Conservation (phyloP, 805 yeast genomes). For the Wickerhamomyces bisporus region DNA sequence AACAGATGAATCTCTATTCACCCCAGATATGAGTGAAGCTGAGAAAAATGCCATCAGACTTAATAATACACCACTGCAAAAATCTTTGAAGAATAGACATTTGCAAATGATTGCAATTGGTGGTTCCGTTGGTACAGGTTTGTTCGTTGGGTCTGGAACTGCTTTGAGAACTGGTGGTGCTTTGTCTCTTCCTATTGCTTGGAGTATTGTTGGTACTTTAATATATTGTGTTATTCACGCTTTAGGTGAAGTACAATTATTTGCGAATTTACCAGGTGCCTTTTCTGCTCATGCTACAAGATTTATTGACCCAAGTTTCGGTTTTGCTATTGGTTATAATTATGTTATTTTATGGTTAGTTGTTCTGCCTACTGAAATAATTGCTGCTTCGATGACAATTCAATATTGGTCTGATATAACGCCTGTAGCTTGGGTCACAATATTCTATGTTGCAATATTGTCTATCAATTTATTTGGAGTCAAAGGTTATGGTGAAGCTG, state of each 20-base stretch:
- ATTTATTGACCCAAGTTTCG: slow-evolving; percentile 56
- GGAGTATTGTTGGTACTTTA: slow-evolving; percentile 48
- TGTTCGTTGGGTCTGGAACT: slow-evolving; percentile 61
- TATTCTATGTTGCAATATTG: slow-evolving; percentile 44
- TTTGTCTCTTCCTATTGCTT: slow-evolving; percentile 54
- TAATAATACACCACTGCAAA: slow-evolving; percentile 54
- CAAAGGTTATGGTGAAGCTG: slow-evolving; percentile 50
- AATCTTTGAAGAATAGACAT: slow-evolving; percentile 52
- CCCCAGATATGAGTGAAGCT: slow-evolving; percentile 31
- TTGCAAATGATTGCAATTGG: slow-evolving; percentile 66
- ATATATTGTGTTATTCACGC: slow-evolving; percentile 58
- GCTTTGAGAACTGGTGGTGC: slow-evolving; percentile 61
- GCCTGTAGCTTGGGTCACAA: slow-evolving; percentile 46
- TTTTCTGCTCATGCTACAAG: slow-evolving; percentile 57
- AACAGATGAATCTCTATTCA: slow-evolving; percentile 32
- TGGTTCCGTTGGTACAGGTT: slow-evolving; percentile 64
- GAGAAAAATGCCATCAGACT: slow-evolving; percentile 38
- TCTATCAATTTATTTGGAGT: slow-evolving; percentile 50
- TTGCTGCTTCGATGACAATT: slow-evolving; percentile 50
- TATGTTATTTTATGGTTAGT: slow-evolving; percentile 50
- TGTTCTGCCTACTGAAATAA: slow-evolving; percentile 45
- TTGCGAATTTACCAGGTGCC: slow-evolving; percentile 61
- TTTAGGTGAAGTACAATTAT: slow-evolving; percentile 53
- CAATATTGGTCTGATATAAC: slow-evolving; percentile 43
- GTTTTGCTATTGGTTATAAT: slow-evolving; percentile 58